Percentiles rank a stretch among this genome's conserved stretches.
Evolutionary conservation across 2,329 filamentous ascomycete species (phyloP).

Genomic region (Dothistroma septosporum): DNA sequence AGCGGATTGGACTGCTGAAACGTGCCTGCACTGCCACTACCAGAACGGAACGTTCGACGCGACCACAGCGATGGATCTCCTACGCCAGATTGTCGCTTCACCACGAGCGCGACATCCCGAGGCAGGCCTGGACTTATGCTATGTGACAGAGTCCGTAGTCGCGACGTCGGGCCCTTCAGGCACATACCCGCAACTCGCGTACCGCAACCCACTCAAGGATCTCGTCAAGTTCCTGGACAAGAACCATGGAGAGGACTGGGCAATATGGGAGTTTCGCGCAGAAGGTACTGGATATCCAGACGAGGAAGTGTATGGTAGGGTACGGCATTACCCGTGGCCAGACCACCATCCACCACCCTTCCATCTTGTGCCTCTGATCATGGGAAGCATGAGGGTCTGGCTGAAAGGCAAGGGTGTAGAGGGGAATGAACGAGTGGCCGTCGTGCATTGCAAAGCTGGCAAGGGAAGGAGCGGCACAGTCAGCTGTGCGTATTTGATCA

Average conservation of each 20-base stretch:
- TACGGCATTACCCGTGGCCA: constrained; percentile 91
- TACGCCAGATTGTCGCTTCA: constrained; percentile 87
- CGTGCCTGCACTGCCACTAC: not conserved
- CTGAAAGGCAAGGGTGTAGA: constrained; percentile 52
- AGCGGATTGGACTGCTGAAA: constrained; percentile 6
- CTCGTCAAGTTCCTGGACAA: constrained; percentile 83
- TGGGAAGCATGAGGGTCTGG: constrained; percentile 93
- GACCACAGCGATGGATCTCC: constrained; percentile 42
- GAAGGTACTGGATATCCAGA: constrained; percentile 96
- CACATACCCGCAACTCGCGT: constrained; percentile 85
- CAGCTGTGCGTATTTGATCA: constrained; percentile 83
- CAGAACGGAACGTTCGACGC: not conserved
- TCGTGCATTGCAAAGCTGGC: constrained; percentile 95
- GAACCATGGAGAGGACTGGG: constrained; percentile 80
- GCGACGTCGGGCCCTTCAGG: constrained; percentile 82
- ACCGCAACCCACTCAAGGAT: constrained; percentile 85
- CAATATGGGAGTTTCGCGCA: constrained; percentile 96
- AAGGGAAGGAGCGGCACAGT: constrained; percentile 90
- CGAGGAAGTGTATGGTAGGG: constrained; percentile 75
- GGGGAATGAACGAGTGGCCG: constrained; percentile 61
- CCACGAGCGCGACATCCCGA: constrained; percentile 80
- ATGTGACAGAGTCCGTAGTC: constrained; percentile 78
- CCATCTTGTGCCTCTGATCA: constrained; percentile 76
- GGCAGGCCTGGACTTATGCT: constrained; percentile 88
- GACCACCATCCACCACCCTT: constrained; percentile 98